phyloP scores from a whole-genome alignment of 208 protist species.

The Wallacemonas sp. region DNA sequence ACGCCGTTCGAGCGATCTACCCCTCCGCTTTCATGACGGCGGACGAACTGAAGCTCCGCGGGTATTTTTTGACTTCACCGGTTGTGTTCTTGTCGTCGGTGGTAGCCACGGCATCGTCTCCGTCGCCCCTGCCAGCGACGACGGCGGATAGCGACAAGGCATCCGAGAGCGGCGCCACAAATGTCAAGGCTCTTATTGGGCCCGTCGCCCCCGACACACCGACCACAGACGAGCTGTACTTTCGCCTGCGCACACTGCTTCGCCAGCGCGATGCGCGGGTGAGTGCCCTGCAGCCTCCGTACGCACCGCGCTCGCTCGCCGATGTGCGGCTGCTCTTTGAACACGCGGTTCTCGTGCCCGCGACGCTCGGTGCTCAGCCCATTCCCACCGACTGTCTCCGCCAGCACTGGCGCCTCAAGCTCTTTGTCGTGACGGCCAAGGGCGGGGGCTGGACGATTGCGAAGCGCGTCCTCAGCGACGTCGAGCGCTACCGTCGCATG shows the following conservation, averaged over 20 bases:
- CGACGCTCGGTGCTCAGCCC: constrained; percentile 33
- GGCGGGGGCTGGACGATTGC: constrained; percentile 36
- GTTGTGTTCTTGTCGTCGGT: constrained; percentile 8
- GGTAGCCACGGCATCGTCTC: not conserved
- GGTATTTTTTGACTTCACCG: not conserved
- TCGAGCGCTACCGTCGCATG: constrained; percentile 34
- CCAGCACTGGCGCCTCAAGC: constrained; percentile 38
- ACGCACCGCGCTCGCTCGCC: constrained; percentile 10
- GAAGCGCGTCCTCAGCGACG: constrained; percentile 31
- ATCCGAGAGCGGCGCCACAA: too few species aligned
- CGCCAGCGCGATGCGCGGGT: constrained; percentile 1
- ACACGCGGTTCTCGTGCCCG: constrained; percentile 26
- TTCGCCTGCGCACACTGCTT: not conserved
- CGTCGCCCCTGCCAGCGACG: not conserved
- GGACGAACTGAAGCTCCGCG: not conserved
- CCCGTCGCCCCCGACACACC: too few species aligned
- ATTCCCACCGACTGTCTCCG: constrained; percentile 27
- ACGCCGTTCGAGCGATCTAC: not conserved
- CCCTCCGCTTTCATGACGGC: not conserved
- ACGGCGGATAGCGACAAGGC: not conserved
- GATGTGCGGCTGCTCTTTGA: constrained; percentile 26
- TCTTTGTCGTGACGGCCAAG: constrained; percentile 32
- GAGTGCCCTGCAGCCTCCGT: not conserved
- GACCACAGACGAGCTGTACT: not conserved
- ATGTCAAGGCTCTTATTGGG: too few species aligned